Evolutionary conservation across 768 basidiomycete genomes (phyloP).

Genomic region (Boletus coccyginus): DNA sequence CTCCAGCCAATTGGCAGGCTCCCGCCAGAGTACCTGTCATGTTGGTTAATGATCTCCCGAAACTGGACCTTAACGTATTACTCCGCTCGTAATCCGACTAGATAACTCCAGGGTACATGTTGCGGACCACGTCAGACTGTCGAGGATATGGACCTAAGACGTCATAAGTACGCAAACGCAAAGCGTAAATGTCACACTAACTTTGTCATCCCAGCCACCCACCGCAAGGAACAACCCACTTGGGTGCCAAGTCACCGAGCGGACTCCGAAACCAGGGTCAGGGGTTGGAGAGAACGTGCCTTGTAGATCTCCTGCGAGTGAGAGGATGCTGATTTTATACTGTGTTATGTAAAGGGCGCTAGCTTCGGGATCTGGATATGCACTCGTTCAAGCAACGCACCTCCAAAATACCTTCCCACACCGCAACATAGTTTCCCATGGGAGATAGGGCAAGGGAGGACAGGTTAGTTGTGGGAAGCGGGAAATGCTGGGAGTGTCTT

Average conservation of each 20-base stretch:
- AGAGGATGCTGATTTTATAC: conserved; percentile 76
- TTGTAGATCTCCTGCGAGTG: conserved; percentile 60
- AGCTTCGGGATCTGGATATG: background rate
- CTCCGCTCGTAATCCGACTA: conserved; percentile 51
- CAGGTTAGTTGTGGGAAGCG: conserved; percentile 70
- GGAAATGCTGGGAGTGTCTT: conserved; percentile 63
- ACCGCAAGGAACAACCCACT: conserved; percentile 78
- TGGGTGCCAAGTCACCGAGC: conserved; percentile 82
- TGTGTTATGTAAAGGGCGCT: conserved; percentile 25
- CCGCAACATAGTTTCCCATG: conserved; percentile 67
- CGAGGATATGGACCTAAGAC: conserved; percentile 68
- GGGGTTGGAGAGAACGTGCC: conserved; percentile 67
- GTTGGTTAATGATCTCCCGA: background rate
- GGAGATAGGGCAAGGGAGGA: conserved; percentile 75
- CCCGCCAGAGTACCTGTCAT: conserved; percentile 75
- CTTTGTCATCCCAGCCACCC: conserved; percentile 89
- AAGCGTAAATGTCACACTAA: conserved; percentile 25
- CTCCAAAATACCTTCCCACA: conserved; percentile 86
- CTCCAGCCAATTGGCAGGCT: conserved; percentile 83
- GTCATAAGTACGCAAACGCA: conserved; percentile 3
- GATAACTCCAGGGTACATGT: conserved; percentile 62
- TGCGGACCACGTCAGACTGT: conserved; percentile 71
- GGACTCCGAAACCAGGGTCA: conserved; percentile 84
- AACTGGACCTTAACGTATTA: conserved; percentile 43
- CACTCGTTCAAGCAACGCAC: conserved; percentile 37